Conservation (phyloP, 495 filamentous ascomycete species). For the Symbiotaphrina buchneri region DNA sequence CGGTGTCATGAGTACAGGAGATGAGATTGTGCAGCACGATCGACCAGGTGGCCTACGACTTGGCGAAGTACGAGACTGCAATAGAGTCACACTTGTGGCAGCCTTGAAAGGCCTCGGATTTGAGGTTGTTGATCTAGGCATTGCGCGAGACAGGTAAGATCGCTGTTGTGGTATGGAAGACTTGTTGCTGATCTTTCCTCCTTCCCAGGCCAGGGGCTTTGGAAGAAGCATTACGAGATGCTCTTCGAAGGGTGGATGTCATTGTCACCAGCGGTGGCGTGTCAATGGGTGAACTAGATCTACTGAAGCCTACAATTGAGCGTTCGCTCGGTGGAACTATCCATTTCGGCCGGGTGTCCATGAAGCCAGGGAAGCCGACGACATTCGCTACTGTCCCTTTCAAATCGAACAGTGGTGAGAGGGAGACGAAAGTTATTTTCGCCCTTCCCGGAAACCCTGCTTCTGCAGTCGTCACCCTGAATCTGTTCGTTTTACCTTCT, state of each 20-base stretch:
- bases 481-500: slow-evolving; percentile 81
- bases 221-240: slow-evolving; percentile 50
- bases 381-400: slow-evolving; percentile 80
- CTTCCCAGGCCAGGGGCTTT: slow-evolving; percentile 34
- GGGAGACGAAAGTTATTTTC: slow-evolving; percentile 53
- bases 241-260: slow-evolving; percentile 52
- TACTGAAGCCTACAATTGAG: slow-evolving; percentile 94
- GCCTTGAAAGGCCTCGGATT: slow-evolving; percentile 58
- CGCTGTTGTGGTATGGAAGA: not conserved
- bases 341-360: slow-evolving; percentile 86
- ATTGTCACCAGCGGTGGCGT: slow-evolving; percentile 88
- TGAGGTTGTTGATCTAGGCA: slow-evolving; percentile 64
- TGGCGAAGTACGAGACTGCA: slow-evolving; percentile 85
- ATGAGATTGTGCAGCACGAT: slow-evolving; percentile 71
- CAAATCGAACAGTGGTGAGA: slow-evolving; percentile 18
- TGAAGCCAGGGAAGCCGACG: slow-evolving; percentile 96
- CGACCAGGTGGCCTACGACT: slow-evolving; percentile 34
- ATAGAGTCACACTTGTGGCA: slow-evolving; percentile 65
- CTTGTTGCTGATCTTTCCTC: not conserved
- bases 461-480: slow-evolving; percentile 74
- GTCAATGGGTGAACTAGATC: slow-evolving; percentile 94
- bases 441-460: slow-evolving; percentile 89
- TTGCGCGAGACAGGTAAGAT: slow-evolving; percentile 49
- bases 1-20: slow-evolving; percentile 82
- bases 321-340: slow-evolving; percentile 76